phyloP scores from a whole-genome alignment of 345 rosid genomes.

The Gynandropsis gynandra region DNA sequence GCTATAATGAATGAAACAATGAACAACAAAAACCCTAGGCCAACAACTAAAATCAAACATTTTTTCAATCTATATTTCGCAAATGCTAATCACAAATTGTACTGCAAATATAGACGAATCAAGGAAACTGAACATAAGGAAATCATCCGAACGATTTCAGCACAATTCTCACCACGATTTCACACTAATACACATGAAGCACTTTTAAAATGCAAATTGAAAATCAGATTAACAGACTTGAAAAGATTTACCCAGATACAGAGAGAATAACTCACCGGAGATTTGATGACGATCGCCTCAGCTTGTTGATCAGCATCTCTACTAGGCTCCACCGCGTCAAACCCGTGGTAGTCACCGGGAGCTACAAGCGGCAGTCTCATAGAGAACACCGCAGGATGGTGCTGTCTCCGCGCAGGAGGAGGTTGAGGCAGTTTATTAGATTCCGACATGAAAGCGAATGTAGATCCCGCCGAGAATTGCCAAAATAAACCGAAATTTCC shows the following conservation, averaged over 20 bases:
- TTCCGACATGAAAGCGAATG: conserved; percentile 43
- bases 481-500: conserved; percentile 16
- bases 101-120: conserved; percentile 6
- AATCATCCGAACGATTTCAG: conserved; percentile 27
- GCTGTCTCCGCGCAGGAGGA: conserved; percentile 37
- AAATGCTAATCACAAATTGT: conserved; percentile 19
- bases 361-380: conserved; percentile 63
- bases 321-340: conserved; percentile 34
- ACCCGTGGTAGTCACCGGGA: conserved; percentile 71
- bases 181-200: neutral
- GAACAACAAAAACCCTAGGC: conserved; percentile 17
- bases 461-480: conserved; percentile 19
- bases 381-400: conserved; percentile 44
- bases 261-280: conserved; percentile 44
- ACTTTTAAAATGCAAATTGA: conserved; percentile 7
- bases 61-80: neutral
- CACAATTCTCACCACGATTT: conserved; percentile 17
- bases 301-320: conserved; percentile 42
- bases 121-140: neutral
- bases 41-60: conserved; percentile 16
- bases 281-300: conserved; percentile 53
- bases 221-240: neutral
- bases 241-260: neutral
- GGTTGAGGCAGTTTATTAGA: conserved; percentile 29
- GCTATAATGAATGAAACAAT: conserved; percentile 15